These are phyloP conservation scores for Immersiella caudata DNA, from an alignment of 495 filamentous ascomycete genomes.

Conservation along the genomic window DNA sequence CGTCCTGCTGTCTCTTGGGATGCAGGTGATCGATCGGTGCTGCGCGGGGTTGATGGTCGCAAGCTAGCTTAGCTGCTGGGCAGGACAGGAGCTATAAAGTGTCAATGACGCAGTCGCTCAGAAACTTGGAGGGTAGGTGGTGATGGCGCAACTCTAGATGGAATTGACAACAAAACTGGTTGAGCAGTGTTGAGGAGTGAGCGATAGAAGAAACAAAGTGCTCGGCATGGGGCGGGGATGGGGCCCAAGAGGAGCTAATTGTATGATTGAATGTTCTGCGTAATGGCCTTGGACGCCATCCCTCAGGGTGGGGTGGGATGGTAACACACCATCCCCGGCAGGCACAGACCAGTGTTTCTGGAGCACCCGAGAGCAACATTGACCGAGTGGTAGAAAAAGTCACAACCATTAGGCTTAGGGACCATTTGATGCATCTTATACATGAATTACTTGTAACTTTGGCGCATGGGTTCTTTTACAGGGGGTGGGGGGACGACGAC, in stretches of 20 bases:
- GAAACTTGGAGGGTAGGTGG: background rate
- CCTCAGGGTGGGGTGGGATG: background rate
- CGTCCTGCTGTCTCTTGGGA: background rate
- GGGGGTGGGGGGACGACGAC: too few species aligned
- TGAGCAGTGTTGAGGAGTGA: background rate
- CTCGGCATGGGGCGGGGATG: background rate
- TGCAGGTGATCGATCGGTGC: background rate
- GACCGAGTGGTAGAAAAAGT: too few species aligned
- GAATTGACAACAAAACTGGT: background rate
- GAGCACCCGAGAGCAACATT: too few species aligned
- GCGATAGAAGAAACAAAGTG: background rate
- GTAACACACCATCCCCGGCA: background rate
- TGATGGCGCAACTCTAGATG: background rate
- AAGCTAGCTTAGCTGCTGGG: conserved; percentile 7
- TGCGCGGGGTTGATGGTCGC: background rate
- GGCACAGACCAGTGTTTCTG: too few species aligned
- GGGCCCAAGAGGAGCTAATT: background rate
- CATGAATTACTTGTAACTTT: too few species aligned
- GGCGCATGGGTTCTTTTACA: too few species aligned
- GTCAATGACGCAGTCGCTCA: background rate
- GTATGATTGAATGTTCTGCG: background rate
- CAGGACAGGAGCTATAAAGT: background rate
- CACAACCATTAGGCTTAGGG: too few species aligned
- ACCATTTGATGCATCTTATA: too few species aligned
- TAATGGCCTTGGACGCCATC: background rate